Evolutionary conservation across 2,329 filamentous ascomycete species (phyloP).

Genomic region (Hypoxylon sp.): DNA sequence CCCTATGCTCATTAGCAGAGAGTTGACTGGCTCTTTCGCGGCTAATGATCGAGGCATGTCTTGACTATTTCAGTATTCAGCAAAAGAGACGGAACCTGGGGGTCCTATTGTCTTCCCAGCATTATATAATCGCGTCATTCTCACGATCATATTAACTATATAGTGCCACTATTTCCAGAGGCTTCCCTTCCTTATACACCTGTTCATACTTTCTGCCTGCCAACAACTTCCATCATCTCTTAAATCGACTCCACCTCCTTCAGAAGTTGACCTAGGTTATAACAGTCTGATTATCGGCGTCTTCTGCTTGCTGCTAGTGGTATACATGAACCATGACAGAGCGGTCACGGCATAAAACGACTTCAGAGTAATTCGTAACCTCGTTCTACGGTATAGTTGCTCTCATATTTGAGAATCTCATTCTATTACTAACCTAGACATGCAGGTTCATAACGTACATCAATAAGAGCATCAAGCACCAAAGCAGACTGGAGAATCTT

Average conservation of each 20-base stretch:
- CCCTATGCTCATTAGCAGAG: background rate
- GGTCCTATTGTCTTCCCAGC: background rate
- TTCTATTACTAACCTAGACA: background rate
- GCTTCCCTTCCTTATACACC: background rate
- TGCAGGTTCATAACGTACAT: background rate
- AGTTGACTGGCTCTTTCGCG: background rate
- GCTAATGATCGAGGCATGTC: background rate
- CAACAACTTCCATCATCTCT: too few relatives aligned
- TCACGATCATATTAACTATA: constrained; percentile 4
- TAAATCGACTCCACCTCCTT: too few relatives aligned
- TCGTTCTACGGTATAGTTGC: constrained; percentile 1
- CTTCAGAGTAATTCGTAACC: background rate
- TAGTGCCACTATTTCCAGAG: background rate
- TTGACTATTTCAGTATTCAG: background rate
- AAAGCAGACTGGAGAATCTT: background rate
- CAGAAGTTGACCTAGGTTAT: too few relatives aligned
- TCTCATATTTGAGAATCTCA: background rate
- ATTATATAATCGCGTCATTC: constrained; percentile 2
- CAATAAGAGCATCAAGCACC: background rate
- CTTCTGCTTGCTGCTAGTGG: too few relatives aligned
- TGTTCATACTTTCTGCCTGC: background rate
- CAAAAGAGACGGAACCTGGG: background rate
- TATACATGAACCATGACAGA: background rate
- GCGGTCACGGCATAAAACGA: background rate
- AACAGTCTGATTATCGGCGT: too few relatives aligned